These are phyloP conservation scores for Dentipellis fragilis DNA, from an alignment of 768 basidiomycete species.

Conservation along the genomic window DNA sequence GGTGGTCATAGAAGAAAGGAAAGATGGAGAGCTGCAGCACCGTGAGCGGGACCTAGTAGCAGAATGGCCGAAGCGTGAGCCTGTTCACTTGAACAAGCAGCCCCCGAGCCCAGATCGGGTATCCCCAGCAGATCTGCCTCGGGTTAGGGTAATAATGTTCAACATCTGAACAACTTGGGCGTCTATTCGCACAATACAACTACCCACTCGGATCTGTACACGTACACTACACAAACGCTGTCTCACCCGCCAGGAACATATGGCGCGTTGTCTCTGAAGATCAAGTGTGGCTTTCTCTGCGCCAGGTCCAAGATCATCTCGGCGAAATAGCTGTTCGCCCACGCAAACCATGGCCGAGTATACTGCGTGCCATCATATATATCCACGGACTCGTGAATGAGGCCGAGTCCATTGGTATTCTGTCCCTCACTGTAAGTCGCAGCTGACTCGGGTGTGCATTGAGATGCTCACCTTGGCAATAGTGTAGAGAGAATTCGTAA, in stretches of 20 bases:
- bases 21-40: too few relatives aligned
- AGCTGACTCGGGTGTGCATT: background rate
- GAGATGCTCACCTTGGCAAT: constrained; percentile 54
- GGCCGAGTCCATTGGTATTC: constrained; percentile 68
- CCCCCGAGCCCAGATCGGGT: too few relatives aligned
- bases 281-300: constrained; percentile 57
- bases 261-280: constrained; percentile 44
- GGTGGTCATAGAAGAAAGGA: constrained; percentile 32
- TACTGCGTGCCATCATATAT: constrained; percentile 49
- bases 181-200: background rate
- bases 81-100: too few relatives aligned
- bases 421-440: constrained; percentile 17
- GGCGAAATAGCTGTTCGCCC: constrained; percentile 78
- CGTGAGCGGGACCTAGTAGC: too few relatives aligned
- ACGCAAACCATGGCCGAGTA: constrained; percentile 72
- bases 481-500: constrained; percentile 47
- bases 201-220: background rate
- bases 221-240: background rate
- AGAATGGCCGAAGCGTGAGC: too few relatives aligned
- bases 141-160: too few relatives aligned
- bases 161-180: too few relatives aligned
- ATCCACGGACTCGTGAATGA: constrained; percentile 67
- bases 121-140: too few relatives aligned
- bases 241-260: constrained; percentile 44
- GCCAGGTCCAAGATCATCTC: constrained; percentile 77